Evolutionary conservation across 805 yeast genomes (phyloP), one percentile per base, ranked within the genome.

Genomic region (Groenewaldozyma tartarivorans): DNA sequence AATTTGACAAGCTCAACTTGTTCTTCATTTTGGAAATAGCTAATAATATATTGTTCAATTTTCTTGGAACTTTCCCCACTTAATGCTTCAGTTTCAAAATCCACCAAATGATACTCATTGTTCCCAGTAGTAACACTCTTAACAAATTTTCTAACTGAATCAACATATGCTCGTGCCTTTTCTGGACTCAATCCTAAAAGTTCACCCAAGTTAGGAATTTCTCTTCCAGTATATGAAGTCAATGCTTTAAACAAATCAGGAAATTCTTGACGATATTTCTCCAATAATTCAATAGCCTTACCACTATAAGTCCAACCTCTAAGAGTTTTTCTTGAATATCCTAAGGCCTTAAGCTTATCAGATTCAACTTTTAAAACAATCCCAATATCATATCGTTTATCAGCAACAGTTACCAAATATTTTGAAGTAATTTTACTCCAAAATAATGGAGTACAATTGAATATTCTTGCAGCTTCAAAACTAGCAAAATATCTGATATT

Each of bases 221-320:
- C 52, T 13, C 38, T 31, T 6, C 42, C 21, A 3, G 30, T 30
- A 5, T 20, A n/a, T 27, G 48, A 34, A 4, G 35, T 37, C 60
- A 47, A 63, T 54, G 44, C 61, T 36, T 56, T 51, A 55, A 85
- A 76, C 35, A 87, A 63, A 6, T 64, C 65, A 1, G 87, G 80
- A 66, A 85, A 92, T 38, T 66, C 67, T 7, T 55, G 51, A 50
- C 66, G 62, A 57, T 86, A 92, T 22, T 74, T 78, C 37, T 67
- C 63, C 36, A 92, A 59, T 47, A 88, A 65, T 26, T 72, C 68
- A 31, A 82, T 61, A 0, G 96, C 94, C 50, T 80, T 64, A 6
- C 75, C 77, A 48, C 94, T 82, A 60, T 68, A 92, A 51, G 79
- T 86, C 98, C 98, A 92, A 18, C 77, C 79, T 38, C 69, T 68